Percentiles rank a stretch among this genome's conserved stretches.
Conservation (phyloP, 345 rosid genomes). For the Mercurialis annua region DNA sequence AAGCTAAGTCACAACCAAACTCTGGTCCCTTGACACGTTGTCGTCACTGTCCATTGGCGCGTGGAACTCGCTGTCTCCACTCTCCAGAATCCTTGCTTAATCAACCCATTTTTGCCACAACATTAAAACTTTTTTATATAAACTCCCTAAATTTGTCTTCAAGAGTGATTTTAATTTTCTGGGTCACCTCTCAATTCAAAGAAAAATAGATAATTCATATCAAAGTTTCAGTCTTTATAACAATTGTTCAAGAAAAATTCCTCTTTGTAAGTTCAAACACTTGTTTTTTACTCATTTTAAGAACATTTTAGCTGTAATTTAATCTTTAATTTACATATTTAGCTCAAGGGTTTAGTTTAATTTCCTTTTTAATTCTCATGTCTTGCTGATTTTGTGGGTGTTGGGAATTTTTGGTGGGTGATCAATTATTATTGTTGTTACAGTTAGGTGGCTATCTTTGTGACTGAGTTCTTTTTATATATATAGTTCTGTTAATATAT, state of each 20-base stretch:
- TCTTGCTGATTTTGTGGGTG: conserved; percentile 11
- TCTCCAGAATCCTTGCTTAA: conserved; percentile 14
- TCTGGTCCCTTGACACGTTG: neutral
- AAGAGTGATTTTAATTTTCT: conserved; percentile 4
- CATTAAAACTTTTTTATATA: neutral
- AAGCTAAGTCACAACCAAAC: neutral
- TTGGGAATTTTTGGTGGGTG: conserved; percentile 13
- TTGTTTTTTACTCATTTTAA: neutral
- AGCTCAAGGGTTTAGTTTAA: neutral
- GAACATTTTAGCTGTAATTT: conserved; percentile 3
- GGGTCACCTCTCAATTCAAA: conserved; percentile 13
- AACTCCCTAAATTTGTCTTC: neutral
- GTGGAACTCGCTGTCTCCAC: neutral
- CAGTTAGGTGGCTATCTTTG: neutral
- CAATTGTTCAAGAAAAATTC: neutral
- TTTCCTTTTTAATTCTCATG: neutral
- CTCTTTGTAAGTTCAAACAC: conserved; percentile 7
- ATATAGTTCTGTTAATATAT: neutral
- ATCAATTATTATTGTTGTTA: neutral
- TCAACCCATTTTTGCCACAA: conserved; percentile 18
- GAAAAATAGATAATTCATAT: conserved; percentile 8
- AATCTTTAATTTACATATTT: neutral
- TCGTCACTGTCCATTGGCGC: neutral
- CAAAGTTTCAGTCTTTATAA: conserved; percentile 13
- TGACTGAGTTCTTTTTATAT: neutral